Base-by-base conservation (phyloP, 306 rosid genomes). In the Quercus suber region DNA sequence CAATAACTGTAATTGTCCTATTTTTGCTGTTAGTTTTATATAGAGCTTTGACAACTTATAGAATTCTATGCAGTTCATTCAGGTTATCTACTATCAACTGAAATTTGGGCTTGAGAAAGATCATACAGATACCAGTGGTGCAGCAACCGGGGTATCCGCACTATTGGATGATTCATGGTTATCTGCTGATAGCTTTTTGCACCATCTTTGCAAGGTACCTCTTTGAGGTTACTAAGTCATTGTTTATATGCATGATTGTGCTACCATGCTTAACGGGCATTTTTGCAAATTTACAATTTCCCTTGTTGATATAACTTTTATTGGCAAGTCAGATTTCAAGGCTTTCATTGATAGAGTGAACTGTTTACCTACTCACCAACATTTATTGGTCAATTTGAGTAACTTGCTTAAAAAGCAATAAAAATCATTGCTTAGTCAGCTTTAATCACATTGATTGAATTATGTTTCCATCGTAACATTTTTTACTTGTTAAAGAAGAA, bases 151-250 rank as follows among this genome's bases (percentile, higher is more conserved):
- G 71, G 82, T 77, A 73, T 79, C 89, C 41, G 70, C 83, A 57
- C 71, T 90, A 76, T 68, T 91, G 71, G 97, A 92, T 71, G 97
- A 94, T 79, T 92, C 97, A 52, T 92, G 90, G 97, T 83, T 91
- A 85, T 83, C 87, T 69, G 65, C 89, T 9, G 91, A 92, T 72
- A 89, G 95, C 84, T 94, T 94, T 81, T 77, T 92, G 77, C 81
- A 89, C 82, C 89, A 73, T 80, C 92, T 92, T 67, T 94, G 89
- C 78, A 94, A 94, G 95, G 95, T 92, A 84, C 45, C 49, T 60
- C 35, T 31, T 11, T 69, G 70, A 65, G 37, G 53, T 45, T 67
- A 71, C 69, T 25, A 35, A 45, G 31, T 45, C 72, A 63, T 67
- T 13, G 10, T 30, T 67, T 33, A 3, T 10, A 9, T 82, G 73